Percentiles rank a stretch among this genome's conserved stretches.
Evolutionary conservation across 768 basidiomycete species (phyloP).

Genomic region (Lentinula detonsa): DNA sequence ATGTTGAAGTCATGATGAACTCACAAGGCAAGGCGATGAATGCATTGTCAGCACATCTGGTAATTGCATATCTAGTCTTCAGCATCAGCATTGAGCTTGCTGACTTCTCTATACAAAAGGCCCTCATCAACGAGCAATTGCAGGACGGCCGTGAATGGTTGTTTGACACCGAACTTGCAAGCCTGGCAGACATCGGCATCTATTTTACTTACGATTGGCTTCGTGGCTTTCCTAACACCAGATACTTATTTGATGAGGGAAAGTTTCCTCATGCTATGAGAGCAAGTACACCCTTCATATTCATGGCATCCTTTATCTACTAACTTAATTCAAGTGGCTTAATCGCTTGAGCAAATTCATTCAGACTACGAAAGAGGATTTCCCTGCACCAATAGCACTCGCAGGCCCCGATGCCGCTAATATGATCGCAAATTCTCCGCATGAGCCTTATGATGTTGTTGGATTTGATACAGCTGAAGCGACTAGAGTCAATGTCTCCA

Average conservation of each 20-base stretch:
- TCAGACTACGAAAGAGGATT: slow-evolving; percentile 19
- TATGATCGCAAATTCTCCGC: slow-evolving; percentile 27
- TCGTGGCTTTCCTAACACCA: slow-evolving; percentile 25
- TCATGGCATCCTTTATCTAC: background rate
- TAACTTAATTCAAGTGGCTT: slow-evolving; percentile 36
- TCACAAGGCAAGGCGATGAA: slow-evolving; percentile 26
- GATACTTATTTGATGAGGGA: slow-evolving; percentile 28
- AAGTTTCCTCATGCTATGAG: slow-evolving; percentile 34
- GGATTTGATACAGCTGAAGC: slow-evolving; percentile 44
- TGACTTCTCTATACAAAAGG: slow-evolving; percentile 13
- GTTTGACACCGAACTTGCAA: slow-evolving; percentile 45
- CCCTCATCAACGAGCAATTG: slow-evolving; percentile 36
- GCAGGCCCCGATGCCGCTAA: slow-evolving; percentile 37
- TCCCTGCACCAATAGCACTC: slow-evolving; percentile 20
- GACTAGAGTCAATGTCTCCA: slow-evolving; percentile 30
- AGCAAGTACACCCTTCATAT: slow-evolving; percentile 21
- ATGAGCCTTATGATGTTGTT: slow-evolving; percentile 30
- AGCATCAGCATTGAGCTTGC: background rate
- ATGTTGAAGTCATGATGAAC: slow-evolving; percentile 28
- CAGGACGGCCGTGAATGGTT: slow-evolving; percentile 52
- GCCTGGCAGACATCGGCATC: slow-evolving; percentile 46
- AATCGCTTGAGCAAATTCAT: slow-evolving; percentile 31
- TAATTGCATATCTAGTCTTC: slow-evolving; percentile 16
- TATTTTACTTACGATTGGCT: slow-evolving; percentile 46
- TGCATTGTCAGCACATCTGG: slow-evolving; percentile 41